Evolutionary conservation across 2,329 filamentous ascomycete genomes (phyloP).

Genomic region (Trichoderma pleuroti): DNA sequence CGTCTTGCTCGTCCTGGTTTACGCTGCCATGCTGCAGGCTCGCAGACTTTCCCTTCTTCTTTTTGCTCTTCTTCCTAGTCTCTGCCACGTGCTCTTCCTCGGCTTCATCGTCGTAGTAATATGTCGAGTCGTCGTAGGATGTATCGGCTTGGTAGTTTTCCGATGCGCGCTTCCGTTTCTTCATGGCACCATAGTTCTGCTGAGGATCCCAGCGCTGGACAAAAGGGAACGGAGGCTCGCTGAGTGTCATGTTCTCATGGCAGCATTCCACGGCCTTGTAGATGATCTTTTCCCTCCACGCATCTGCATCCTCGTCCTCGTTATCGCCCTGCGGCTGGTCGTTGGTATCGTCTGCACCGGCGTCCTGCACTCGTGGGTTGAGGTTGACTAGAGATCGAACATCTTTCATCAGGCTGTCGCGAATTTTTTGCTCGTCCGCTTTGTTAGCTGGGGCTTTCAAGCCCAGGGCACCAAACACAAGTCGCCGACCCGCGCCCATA

Average conservation of each 20-base stretch:
- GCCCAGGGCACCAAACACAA: slow-evolving; percentile 71
- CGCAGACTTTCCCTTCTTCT: slow-evolving; percentile 38
- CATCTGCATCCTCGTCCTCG: slow-evolving; percentile 47
- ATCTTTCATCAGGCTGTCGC: slow-evolving; percentile 56
- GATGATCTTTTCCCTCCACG: slow-evolving; percentile 71
- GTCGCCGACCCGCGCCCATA: slow-evolving; percentile 60
- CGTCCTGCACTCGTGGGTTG: slow-evolving; percentile 33
- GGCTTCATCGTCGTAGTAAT: slow-evolving; percentile 34
- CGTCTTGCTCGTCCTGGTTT: slow-evolving; percentile 25
- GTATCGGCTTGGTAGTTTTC: slow-evolving; percentile 31
- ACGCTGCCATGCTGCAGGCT: slow-evolving; percentile 18
- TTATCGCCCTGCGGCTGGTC: neutral
- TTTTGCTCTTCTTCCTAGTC: slow-evolving; percentile 34
- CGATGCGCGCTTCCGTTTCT: slow-evolving; percentile 49
- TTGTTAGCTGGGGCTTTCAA: slow-evolving; percentile 65
- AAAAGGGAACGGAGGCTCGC: slow-evolving; percentile 83
- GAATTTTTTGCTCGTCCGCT: slow-evolving; percentile 62
- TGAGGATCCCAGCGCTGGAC: slow-evolving; percentile 83
- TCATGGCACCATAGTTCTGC: slow-evolving; percentile 48
- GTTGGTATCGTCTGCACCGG: neutral
- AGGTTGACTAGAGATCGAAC: slow-evolving; percentile 41
- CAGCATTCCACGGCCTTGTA: slow-evolving; percentile 82
- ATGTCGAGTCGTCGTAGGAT: slow-evolving; percentile 29
- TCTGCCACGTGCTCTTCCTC: slow-evolving; percentile 28
- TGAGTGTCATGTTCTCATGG: slow-evolving; percentile 63